Base-by-base conservation (phyloP, 2,329 filamentous ascomycete genomes). In the Xylariales sp. region DNA sequence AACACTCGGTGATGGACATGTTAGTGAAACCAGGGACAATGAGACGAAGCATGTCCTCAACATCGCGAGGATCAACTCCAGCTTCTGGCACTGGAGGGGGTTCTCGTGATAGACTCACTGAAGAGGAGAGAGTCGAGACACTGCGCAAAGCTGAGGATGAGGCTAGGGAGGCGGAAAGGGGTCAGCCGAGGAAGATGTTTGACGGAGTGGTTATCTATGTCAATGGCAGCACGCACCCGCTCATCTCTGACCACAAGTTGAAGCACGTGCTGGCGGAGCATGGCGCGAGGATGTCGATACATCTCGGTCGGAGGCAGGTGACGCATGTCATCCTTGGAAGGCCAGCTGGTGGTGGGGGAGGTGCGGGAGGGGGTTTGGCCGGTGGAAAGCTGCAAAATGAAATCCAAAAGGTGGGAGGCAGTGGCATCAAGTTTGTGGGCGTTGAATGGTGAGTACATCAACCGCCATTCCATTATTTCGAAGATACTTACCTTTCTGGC, bases 321-420 rank as follows among this genome's bases (percentile, higher is more conserved):
- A 95, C 89, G 24, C 90, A 96, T 62, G 85, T 96, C 46, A 84
- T 96, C 43, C 63, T 95, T 5, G 87, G 86, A 6, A 73, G 68
- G 39, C 76, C 79, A 14, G 71, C 70, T 3, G 59, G 60, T 25
- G 60, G 57, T 31, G 62, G 62, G n/a, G 49, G 51, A 20, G 82
- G 81, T 32, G 77, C 76, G 8, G 87, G 87, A 0, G 88, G 88
- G 31, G 87, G 86, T 0, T 70, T 96, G 5, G 80, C 89, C 4
- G 81, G 78, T 1, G 73, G 74, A 21, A 96, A 96, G 67, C 66
- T 94, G 37, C 84, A 95, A 52, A 86, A 78, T 60, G 90, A 95
- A 66, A 84, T 94, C 42, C 63, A 69, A 19, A 74, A 75, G 42
- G 69, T 80, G 4, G 73, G 83, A 16, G 86, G 86, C 9, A 80